Base-by-base conservation (phyloP, 306 rosid species). In the Dryas octopetala region DNA sequence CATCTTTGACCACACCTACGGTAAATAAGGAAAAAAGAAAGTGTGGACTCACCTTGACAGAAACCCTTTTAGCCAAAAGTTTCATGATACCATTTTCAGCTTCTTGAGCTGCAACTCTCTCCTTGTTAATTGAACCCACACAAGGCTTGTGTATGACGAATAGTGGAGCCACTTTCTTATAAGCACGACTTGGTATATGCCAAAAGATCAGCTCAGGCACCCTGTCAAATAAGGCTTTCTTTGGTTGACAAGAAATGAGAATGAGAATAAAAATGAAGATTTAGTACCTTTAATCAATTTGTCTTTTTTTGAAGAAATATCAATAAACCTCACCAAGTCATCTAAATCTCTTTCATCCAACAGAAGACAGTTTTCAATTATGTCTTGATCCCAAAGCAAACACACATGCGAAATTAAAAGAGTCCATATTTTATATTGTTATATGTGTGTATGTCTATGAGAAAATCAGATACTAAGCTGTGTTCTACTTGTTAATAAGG, bases 141-240 rank as follows among this genome's bases (percentile, higher is more conserved):
- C 97, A 94, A 73, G 96, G 94, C 75, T 88, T 88, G 55, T 65
- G 78, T 75, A 90, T 87, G 26, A 65, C 55, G 19, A 15, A 74
- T 28, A 75, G 28, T 49, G 97, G 98, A 80, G 96, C 93, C 68
- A 76, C 97, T 7, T 61, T 74, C 70, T 84, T 75, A 54, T 87
- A 94, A 13, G 91, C 91, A 70, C 47, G 60, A 83, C 93, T 91
- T 68, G 98, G 96, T 79, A 94, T 89, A 62, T 93, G 98, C 98
- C 98, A 93, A 74, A 93, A 93, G 44, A 89, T 68, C 60, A 94
- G 83, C 94, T 94, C 98, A 1, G 93, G 88, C 44, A 88, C 88
- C 50, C 97, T 94, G 89, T 70, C 82, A 68, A 15, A 59, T 50
- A 75, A 59, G 38, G 78, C 14, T 52, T 41, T 58, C 47, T 64